These are phyloP conservation scores for Gaeumannomyces sp. DNA, from an alignment of 2,329 filamentous ascomycete species.

Conservation along the genomic window DNA sequence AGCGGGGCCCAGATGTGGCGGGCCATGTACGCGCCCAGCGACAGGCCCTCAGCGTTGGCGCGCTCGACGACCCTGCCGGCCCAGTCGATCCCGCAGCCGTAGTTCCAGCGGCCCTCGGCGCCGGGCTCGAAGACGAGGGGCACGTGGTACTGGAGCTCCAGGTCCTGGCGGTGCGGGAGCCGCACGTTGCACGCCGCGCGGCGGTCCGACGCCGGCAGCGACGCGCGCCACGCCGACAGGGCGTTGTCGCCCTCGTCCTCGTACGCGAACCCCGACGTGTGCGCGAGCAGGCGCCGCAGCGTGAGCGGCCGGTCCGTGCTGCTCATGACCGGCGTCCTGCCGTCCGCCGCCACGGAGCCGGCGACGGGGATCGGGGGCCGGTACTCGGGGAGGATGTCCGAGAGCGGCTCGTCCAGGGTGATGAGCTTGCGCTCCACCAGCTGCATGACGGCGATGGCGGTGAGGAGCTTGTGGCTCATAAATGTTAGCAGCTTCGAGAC, in stretches of 20 bases:
- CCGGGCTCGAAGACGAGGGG: conserved; percentile 10
- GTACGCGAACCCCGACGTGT: conserved; percentile 17
- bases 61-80: conserved; percentile 7
- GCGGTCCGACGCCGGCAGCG: conserved; percentile 2
- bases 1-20: conserved; percentile 6
- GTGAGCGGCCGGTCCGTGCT: conserved; percentile 14
- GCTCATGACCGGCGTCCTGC: neutral
- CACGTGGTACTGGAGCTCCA: conserved; percentile 6
- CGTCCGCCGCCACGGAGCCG: neutral
- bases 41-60: neutral
- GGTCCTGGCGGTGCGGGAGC: conserved; percentile 2
- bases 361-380: conserved; percentile 7
- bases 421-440: conserved; percentile 8
- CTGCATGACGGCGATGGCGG: conserved; percentile 9
- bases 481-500: neutral
- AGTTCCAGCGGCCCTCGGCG: conserved; percentile 6
- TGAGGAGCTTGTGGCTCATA: neutral
- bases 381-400: conserved; percentile 8
- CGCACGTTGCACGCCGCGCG: neutral
- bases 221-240: conserved; percentile 3
- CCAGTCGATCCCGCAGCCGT: conserved; percentile 9
- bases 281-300: conserved; percentile 15
- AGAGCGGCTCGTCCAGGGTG: conserved; percentile 11
- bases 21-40: conserved; percentile 8
- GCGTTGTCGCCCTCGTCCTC: neutral